Evolutionary conservation across 2,329 filamentous ascomycete species (phyloP).

Genomic region (Verruconis gallopava): DNA sequence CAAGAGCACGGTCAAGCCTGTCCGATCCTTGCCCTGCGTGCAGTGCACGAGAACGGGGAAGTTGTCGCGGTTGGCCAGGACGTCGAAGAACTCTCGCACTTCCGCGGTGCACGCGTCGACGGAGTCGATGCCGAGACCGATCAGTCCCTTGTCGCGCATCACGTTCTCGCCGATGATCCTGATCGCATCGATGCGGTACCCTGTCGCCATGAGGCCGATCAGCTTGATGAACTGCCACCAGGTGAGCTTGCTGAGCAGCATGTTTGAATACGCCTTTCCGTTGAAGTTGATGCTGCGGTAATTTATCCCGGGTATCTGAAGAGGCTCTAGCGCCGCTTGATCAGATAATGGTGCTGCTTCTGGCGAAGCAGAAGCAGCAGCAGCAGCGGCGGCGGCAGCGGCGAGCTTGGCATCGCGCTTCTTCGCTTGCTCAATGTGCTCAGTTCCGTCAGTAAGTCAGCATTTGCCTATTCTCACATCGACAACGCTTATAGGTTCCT

Average conservation of each 20-base stretch:
- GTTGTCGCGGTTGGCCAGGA: slow-evolving; percentile 45
- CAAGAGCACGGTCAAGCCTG: slow-evolving; percentile 57
- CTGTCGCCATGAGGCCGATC: slow-evolving; percentile 48
- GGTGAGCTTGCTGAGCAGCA: slow-evolving; percentile 53
- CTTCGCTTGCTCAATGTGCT: slow-evolving; percentile 55
- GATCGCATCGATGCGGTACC: slow-evolving; percentile 57
- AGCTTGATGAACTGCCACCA: slow-evolving; percentile 55
- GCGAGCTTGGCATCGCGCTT: slow-evolving; percentile 42
- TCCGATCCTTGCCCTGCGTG: slow-evolving; percentile 81
- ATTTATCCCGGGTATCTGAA: slow-evolving; percentile 49
- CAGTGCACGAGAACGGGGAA: slow-evolving; percentile 55
- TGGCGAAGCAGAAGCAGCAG: too few species aligned
- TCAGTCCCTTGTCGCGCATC: slow-evolving; percentile 58
- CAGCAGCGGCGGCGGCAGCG: slow-evolving; percentile 14
- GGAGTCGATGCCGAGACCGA: slow-evolving; percentile 54
- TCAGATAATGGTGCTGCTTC: slow-evolving; percentile 33
- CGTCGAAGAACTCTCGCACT: slow-evolving; percentile 40
- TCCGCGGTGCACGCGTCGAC: slow-evolving; percentile 54
- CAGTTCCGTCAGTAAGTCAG: slow-evolving; percentile 40
- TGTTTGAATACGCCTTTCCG: slow-evolving; percentile 54
- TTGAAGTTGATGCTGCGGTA: slow-evolving; percentile 64
- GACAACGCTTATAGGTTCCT: slow-evolving; percentile 15
- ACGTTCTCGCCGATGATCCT: slow-evolving; percentile 55
- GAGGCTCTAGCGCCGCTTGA: slow-evolving; percentile 38
- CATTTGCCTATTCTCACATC: slow-evolving; percentile 1